Conservation (phyloP, 2,329 filamentous ascomycete genomes). For the Botrytis squamosa region DNA sequence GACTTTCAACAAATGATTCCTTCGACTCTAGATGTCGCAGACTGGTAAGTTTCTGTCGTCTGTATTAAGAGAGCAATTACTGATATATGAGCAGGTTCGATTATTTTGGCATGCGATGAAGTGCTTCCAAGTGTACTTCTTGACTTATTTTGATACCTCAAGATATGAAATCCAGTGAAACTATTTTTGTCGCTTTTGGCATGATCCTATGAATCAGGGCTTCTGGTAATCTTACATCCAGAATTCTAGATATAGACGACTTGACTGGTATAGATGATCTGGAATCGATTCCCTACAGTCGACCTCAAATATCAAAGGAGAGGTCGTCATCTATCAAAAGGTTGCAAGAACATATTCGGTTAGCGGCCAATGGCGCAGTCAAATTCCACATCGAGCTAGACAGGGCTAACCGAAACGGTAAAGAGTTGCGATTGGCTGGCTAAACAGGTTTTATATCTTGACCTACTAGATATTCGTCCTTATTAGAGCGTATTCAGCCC, state of each 20-base stretch:
- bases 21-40: background rate
- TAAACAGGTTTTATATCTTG: background rate
- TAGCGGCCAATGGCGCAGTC: background rate
- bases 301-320: background rate
- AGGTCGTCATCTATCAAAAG: background rate
- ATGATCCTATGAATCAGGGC: background rate
- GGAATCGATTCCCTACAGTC: background rate
- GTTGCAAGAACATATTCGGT: background rate
- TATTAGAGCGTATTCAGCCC: background rate
- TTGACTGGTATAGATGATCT: background rate
- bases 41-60: background rate
- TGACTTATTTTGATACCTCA: background rate
- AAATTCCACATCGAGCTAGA: background rate
- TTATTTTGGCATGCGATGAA: constrained; percentile 13
- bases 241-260: background rate
- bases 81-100: constrained; percentile 2
- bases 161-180: background rate
- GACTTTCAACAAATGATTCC: constrained; percentile 15
- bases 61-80: background rate
- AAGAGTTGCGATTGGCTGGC: constrained; percentile 12
- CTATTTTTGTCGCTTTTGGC: no score
- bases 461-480: background rate
- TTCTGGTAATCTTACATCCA: background rate
- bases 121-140: background rate
- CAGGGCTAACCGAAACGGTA: background rate